A percentile compares a stretch with the other conserved stretches of the same genome.
phyloP scores from a whole-genome alignment of 495 filamentous ascomycete species.

The Cairneyella variabilis region DNA sequence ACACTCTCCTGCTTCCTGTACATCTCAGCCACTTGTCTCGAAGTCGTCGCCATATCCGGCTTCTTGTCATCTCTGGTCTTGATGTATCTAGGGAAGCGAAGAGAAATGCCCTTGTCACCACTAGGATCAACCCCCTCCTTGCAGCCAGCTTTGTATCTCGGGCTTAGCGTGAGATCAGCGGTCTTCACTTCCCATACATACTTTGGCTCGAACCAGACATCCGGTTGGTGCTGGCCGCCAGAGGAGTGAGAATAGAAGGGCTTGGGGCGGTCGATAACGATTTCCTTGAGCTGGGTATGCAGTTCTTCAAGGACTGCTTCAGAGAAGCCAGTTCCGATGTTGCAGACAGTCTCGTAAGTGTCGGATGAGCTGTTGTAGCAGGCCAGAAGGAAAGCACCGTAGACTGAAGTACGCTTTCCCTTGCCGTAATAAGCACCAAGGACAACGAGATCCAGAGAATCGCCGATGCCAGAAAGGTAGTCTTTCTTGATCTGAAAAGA shows the following conservation, averaged over 20 bases:
- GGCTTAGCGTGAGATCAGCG: conserved; percentile 88
- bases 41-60: conserved; percentile 82
- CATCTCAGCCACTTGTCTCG: conserved; percentile 87
- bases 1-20: conserved; percentile 92
- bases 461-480: conserved; percentile 87
- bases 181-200: conserved; percentile 98
- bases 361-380: conserved; percentile 81
- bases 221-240: conserved; percentile 86
- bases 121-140: conserved; percentile 61
- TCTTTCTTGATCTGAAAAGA: conserved; percentile 82
- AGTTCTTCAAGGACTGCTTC: conserved; percentile 82
- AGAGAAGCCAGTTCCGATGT: conserved; percentile 96
- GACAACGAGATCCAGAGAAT: conserved; percentile 95
- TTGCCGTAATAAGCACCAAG: conserved; percentile 91
- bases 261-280: conserved; percentile 84
- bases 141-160: conserved; percentile 79
- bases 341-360: conserved; percentile 91
- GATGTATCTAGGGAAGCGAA: conserved; percentile 91
- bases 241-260: conserved; percentile 87
- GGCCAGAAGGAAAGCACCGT: conserved; percentile 90
- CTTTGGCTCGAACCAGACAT: conserved; percentile 96
- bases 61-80: conserved; percentile 91
- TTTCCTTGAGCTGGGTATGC: conserved; percentile 62
- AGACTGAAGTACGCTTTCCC: conserved; percentile 91
- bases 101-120: conserved; percentile 77